Evolutionary conservation across 75 land plant species (phyloP), one percentile per base, ranked within the genome.

Genomic region (Picea glauca): DNA sequence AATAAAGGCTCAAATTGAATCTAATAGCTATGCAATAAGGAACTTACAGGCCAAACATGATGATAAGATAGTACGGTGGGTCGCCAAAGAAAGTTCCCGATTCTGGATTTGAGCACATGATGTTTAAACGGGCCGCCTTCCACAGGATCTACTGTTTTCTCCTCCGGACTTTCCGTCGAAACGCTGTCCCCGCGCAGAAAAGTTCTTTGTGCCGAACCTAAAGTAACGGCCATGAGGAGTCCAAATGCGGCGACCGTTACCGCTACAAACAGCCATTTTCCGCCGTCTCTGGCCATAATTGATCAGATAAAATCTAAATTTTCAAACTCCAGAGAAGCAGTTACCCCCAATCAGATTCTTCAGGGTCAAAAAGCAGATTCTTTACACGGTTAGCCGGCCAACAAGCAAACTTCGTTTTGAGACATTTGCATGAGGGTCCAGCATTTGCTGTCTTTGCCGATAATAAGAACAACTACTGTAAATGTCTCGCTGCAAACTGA

Each of bases 21-120:
- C 68, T 0, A 65, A 32, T 1, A 14, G 68, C 68, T 33, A 18
- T 33, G n/a, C 13, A 64, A 38, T 32, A 58, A 75, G 32, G 17
- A 76, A 56, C 80, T 82, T 78, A 91, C 93, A 62, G 93, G 93
- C 93, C 93, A 91, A 60, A 84, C 85, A 64, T 86, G 93, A 8
- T 83, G 79, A 74, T 91, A 91, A 13, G 79, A 81, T 0, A 85
- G 74, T 66, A 18, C 8, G 57, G 79, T 78, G 13, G 83, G 57
- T 50, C 81, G 86, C 90, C 88, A 91, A 11, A 88, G 65, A 74
- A 91, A 91, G 61, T 86, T 79, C n/a, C 78, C 64, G 74, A 60
- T 43, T 4, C 46, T 43, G 20, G 72, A n/a, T 68, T 20, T 68
- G 17, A 40, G 35, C 20, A 68, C 18, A 68, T 40, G 40, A 14